Conservation (phyloP, 1,284 basidiomycete species). For the Farysia itapuensis region DNA sequence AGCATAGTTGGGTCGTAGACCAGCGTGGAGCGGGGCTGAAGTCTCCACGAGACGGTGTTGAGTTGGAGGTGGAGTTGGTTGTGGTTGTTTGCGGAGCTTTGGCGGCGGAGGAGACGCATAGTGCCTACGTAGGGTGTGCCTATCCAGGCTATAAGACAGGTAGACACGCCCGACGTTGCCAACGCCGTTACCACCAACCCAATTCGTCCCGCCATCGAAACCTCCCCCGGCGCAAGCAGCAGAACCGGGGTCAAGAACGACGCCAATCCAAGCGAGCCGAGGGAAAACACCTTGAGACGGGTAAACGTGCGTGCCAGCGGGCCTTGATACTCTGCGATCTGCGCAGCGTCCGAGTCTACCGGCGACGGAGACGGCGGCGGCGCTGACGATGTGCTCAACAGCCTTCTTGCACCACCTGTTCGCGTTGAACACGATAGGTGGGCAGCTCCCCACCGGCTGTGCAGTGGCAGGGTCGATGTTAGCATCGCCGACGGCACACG, state of each 20-base stretch:
- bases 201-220: conserved; percentile 72
- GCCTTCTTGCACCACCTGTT: no score
- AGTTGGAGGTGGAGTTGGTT: conserved; percentile 54
- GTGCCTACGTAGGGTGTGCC: conserved; percentile 65
- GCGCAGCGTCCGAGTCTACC: no score
- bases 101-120: conserved; percentile 53
- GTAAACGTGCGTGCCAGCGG: conserved; percentile 74
- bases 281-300: conserved; percentile 77
- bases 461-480: no score
- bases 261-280: conserved; percentile 75
- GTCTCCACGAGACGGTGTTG: conserved; percentile 69
- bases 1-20: conserved; percentile 76
- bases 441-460: no score
- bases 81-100: conserved; percentile 1
- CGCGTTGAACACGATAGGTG: no score
- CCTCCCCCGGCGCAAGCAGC: conserved; percentile 74
- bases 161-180: conserved; percentile 72
- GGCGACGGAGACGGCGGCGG: no score
- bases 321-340: conserved; percentile 66
- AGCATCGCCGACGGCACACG: no score
- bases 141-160: conserved; percentile 74
- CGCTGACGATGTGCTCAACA: no score
- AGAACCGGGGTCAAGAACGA: conserved; percentile 74
- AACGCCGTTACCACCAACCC: conserved; percentile 73
- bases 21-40: conserved; percentile 68